These are phyloP conservation scores for Neurospora sublineolata DNA, from an alignment of 495 filamentous ascomycete species.

Conservation along the genomic window DNA sequence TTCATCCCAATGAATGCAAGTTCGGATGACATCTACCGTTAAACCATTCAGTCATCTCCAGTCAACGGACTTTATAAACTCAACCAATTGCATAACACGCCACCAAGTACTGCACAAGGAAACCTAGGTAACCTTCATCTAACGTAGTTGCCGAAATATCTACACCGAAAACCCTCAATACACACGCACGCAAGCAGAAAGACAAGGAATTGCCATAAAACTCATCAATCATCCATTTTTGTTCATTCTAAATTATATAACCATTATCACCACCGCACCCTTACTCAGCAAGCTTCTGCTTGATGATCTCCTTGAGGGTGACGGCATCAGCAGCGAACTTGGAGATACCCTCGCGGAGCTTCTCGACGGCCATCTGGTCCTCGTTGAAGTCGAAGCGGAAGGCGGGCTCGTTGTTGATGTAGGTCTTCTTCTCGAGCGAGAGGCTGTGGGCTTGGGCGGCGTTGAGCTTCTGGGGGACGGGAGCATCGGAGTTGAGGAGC, in stretches of 20 bases:
- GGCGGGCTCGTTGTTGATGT: slow-evolving; percentile 75
- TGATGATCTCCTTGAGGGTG: slow-evolving; percentile 84
- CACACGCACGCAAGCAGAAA: neutral
- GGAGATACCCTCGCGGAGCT: slow-evolving; percentile 96
- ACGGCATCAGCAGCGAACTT: slow-evolving; percentile 95
- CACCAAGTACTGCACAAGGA: neutral
- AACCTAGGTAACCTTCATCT: neutral
- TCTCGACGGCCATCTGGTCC: slow-evolving; percentile 97
- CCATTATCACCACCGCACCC: neutral
- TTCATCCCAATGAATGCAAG: neutral
- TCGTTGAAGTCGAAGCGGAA: slow-evolving; percentile 99
- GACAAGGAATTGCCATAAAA: neutral
- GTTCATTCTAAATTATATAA: neutral
- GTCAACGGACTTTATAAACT: neutral
- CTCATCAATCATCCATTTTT: neutral
- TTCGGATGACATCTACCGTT: neutral
- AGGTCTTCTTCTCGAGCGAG: slow-evolving; percentile 75
- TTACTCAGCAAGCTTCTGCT: slow-evolving; percentile 58
- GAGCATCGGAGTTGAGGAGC: slow-evolving; percentile 64
- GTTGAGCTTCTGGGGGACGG: slow-evolving; percentile 89
- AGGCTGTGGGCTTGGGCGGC: slow-evolving; percentile 50
- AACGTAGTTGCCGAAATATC: neutral
- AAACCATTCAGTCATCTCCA: neutral
- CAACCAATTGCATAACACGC: neutral
- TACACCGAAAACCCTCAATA: neutral